Evolutionary conservation across 148 eudicot genomes (phyloP).

Genomic region (Beta vulgaris): DNA sequence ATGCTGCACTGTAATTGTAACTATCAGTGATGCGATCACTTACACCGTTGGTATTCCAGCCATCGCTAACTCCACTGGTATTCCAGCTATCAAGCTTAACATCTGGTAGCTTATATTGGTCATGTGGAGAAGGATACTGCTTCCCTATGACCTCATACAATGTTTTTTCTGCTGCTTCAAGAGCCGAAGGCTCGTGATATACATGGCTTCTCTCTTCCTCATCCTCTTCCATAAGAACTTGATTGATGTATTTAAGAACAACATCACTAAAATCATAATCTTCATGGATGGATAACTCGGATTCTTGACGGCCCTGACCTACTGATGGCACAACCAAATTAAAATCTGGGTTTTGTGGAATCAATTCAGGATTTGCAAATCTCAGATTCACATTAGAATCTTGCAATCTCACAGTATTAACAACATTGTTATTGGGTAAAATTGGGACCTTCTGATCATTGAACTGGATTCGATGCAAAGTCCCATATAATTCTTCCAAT

Average conservation of each 20-base stretch:
- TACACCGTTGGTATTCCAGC: background rate
- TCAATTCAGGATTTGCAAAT: constrained; percentile 15
- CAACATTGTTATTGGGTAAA: constrained; percentile 30
- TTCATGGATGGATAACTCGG: constrained; percentile 35
- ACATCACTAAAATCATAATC: constrained; percentile 61
- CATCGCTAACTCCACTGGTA: constrained; percentile 13
- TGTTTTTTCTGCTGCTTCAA: constrained; percentile 66
- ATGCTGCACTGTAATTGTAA: constrained; percentile 10
- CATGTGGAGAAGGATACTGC: constrained; percentile 36
- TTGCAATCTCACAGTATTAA: constrained; percentile 22
- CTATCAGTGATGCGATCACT: constrained; percentile 5
- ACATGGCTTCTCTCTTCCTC: constrained; percentile 48
- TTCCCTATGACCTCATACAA: constrained; percentile 60
- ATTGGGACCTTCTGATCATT: constrained; percentile 32
- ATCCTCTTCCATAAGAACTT: constrained; percentile 76
- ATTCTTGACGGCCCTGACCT: constrained; percentile 13
- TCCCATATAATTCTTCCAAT: constrained; percentile 44
- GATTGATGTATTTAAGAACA: constrained; percentile 60
- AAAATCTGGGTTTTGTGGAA: constrained; percentile 26
- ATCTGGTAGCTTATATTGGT: constrained; percentile 8
- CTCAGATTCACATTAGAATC: constrained; percentile 21
- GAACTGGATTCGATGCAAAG: constrained; percentile 45
- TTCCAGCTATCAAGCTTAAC: constrained; percentile 14
- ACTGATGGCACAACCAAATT: constrained; percentile 14
- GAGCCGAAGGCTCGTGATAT: constrained; percentile 56